These are phyloP conservation scores for Ophiostoma sp. DNA, from an alignment of 2,329 filamentous ascomycete species.

Conservation along the genomic window DNA sequence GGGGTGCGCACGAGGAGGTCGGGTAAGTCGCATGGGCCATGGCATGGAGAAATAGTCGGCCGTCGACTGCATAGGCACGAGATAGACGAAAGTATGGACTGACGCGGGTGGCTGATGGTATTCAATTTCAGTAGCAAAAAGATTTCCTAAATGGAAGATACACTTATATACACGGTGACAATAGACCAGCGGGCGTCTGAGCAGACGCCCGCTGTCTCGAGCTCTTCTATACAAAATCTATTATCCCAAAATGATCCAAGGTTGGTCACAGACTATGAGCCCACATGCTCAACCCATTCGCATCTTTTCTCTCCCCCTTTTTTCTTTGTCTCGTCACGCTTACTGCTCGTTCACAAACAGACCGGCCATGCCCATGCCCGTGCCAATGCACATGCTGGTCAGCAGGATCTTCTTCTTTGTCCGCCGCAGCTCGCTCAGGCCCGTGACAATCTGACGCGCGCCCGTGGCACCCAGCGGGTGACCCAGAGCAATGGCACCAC, in stretches of 20 bases:
- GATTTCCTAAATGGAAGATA: not conserved
- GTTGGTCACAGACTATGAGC: not conserved
- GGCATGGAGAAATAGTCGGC: not conserved
- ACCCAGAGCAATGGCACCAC: slow-evolving; percentile 79
- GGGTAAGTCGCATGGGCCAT: not conserved
- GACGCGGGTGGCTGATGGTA: not conserved
- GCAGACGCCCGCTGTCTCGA: not conserved
- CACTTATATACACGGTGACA: slow-evolving; percentile 10
- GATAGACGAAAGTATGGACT: not conserved
- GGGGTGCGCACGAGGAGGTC: not conserved
- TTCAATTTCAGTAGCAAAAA: slow-evolving; percentile 7
- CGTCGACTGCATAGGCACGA: not conserved
- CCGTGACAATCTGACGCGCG: slow-evolving; percentile 81
- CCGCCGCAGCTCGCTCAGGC: slow-evolving; percentile 68
- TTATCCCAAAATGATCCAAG: not conserved
- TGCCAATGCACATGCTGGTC: slow-evolving; percentile 85
- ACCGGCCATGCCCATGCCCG: slow-evolving; percentile 68
- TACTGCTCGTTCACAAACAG: slow-evolving; percentile 32
- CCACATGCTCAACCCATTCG: not conserved
- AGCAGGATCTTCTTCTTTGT: slow-evolving; percentile 87
- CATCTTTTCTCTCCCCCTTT: not conserved
- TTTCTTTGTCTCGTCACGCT: not conserved
- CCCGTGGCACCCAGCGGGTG: slow-evolving; percentile 76
- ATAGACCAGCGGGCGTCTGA: not conserved
- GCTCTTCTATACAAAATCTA: not conserved